A percentile compares a stretch with the other conserved stretches of the same genome.
phyloP scores from a whole-genome alignment of 192 early-diverging fungal genomes.

The Obelidium mucronatum region DNA sequence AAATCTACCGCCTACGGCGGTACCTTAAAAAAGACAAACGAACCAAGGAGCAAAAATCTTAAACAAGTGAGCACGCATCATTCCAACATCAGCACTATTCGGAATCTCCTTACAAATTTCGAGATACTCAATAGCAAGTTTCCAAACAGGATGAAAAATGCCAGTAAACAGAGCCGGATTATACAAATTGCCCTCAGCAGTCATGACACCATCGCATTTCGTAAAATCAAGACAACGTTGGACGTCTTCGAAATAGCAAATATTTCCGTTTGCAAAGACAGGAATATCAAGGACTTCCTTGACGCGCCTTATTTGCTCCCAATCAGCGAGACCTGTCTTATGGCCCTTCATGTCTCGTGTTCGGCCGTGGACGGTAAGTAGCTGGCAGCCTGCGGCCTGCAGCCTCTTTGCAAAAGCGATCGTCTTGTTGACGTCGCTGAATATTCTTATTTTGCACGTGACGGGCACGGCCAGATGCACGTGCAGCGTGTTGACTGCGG shows the following conservation, averaged over 20 bases:
- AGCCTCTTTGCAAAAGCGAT: slow-evolving; percentile 95
- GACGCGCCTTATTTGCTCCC: slow-evolving; percentile 89
- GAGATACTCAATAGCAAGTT: slow-evolving; percentile 86
- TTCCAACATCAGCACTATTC: slow-evolving; percentile 65
- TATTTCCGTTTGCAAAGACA: slow-evolving; percentile 98
- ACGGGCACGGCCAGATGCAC: slow-evolving; percentile 85
- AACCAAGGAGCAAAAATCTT: slow-evolving; percentile 79
- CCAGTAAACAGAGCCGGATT: slow-evolving; percentile 90
- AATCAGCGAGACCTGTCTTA: slow-evolving; percentile 94
- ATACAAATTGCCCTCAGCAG: slow-evolving; percentile 69
- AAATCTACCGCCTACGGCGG: too few relatives aligned
- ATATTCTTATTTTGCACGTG: slow-evolving; percentile 96
- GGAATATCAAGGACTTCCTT: slow-evolving; percentile 84
- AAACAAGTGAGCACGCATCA: slow-evolving; percentile 90
- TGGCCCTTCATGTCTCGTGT: slow-evolving; percentile 96
- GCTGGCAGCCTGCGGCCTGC: slow-evolving; percentile 89
- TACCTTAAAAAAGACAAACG: too few relatives aligned
- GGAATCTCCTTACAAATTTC: slow-evolving; percentile 75
- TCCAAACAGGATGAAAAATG: slow-evolving; percentile 71
- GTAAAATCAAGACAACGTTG: slow-evolving; percentile 83
- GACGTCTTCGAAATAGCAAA: slow-evolving; percentile 91
- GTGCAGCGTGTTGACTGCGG: slow-evolving; percentile 60
- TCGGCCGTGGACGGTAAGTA: slow-evolving; percentile 95
- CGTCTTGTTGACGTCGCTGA: slow-evolving; percentile 88
- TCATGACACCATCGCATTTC: slow-evolving; percentile 94